These are phyloP conservation scores for Nitzschia palea DNA, from an alignment of 108 stramenopile genomes.

Conservation along the genomic window DNA sequence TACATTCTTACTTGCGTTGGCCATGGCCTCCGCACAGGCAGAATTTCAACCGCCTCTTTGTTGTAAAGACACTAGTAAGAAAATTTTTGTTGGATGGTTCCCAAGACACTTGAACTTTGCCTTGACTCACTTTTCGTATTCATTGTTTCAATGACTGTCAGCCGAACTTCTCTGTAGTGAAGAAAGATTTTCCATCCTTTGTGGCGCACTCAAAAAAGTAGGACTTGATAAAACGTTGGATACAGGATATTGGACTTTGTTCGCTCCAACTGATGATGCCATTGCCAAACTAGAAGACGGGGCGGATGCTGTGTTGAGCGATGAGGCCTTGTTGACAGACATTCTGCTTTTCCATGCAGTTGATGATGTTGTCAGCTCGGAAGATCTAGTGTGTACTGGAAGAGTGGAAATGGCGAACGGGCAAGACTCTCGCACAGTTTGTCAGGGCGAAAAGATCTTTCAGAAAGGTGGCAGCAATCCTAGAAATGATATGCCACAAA, in stretches of 20 bases:
- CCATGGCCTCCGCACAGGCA: no score
- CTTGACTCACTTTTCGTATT: no score
- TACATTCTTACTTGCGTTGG: no score
- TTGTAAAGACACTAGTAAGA: no score
- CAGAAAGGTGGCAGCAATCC: slow-evolving; percentile 29
- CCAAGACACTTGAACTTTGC: no score
- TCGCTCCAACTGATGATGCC: slow-evolving; percentile 27
- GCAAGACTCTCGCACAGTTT: slow-evolving; percentile 20
- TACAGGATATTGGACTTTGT: slow-evolving; percentile 13
- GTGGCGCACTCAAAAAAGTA: slow-evolving; percentile 27
- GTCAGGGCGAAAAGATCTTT: background rate
- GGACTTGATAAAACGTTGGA: slow-evolving; percentile 39
- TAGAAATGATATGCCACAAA: slow-evolving; percentile 6
- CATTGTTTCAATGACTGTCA: no score
- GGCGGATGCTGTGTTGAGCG: background rate
- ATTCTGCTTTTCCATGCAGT: slow-evolving; percentile 26
- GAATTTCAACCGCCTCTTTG: no score
- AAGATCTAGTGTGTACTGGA: slow-evolving; percentile 10
- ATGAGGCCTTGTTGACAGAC: slow-evolving; percentile 21
- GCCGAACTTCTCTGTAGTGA: slow-evolving; percentile 32
- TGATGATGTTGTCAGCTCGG: background rate
- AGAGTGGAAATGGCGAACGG: slow-evolving; percentile 44
- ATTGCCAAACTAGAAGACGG: slow-evolving; percentile 1
- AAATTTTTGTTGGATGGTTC: no score
- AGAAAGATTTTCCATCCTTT: slow-evolving; percentile 39